A percentile compares a stretch with the other conserved stretches of the same genome.
Evolutionary conservation across 139 green algal genomes (phyloP).

Genomic region (Chlorella sp.): DNA sequence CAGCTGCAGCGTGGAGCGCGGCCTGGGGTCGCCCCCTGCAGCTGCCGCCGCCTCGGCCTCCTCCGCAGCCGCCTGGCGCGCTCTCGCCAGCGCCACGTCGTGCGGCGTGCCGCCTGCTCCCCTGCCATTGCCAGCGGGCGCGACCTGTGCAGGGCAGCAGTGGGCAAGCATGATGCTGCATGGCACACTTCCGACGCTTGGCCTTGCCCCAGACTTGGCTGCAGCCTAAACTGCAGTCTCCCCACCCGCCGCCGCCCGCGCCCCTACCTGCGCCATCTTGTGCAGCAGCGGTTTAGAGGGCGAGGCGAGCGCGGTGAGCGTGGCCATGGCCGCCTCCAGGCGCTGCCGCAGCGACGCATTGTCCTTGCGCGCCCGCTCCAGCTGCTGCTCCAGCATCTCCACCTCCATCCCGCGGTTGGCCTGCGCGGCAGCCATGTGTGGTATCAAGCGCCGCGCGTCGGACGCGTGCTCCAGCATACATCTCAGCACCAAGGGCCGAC

Average conservation of each 20-base stretch:
- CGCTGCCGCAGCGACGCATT: slow-evolving; percentile 29
- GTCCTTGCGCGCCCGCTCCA: slow-evolving; percentile 38
- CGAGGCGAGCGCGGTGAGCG: slow-evolving; percentile 23
- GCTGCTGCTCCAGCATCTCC: slow-evolving; percentile 55
- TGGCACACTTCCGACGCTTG: too few relatives aligned
- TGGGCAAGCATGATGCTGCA: not conserved
- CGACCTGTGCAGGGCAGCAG: not conserved
- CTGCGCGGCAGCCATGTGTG: slow-evolving; percentile 4
- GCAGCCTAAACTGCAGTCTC: too few relatives aligned
- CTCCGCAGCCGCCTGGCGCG: slow-evolving; percentile 31
- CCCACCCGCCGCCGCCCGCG: not conserved
- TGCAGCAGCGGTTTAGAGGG: slow-evolving; percentile 15
- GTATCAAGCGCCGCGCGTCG: too few relatives aligned
- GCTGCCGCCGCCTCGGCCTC: slow-evolving; percentile 20
- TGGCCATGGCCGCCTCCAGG: slow-evolving; percentile 29
- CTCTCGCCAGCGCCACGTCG: slow-evolving; percentile 45
- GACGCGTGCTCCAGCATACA: not conserved
- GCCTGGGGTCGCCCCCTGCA: too few relatives aligned
- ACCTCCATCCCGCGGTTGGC: slow-evolving; percentile 53
- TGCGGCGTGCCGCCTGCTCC: slow-evolving; percentile 47
- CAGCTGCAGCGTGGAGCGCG: not conserved
- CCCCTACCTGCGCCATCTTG: slow-evolving; percentile 25
- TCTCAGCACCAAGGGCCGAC: not conserved
- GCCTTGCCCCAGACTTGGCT: too few relatives aligned
- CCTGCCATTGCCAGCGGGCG: slow-evolving; percentile 7